Evolutionary conservation across 1,284 basidiomycete species (phyloP).

Genomic region (Phaffia rhodozyma): DNA sequence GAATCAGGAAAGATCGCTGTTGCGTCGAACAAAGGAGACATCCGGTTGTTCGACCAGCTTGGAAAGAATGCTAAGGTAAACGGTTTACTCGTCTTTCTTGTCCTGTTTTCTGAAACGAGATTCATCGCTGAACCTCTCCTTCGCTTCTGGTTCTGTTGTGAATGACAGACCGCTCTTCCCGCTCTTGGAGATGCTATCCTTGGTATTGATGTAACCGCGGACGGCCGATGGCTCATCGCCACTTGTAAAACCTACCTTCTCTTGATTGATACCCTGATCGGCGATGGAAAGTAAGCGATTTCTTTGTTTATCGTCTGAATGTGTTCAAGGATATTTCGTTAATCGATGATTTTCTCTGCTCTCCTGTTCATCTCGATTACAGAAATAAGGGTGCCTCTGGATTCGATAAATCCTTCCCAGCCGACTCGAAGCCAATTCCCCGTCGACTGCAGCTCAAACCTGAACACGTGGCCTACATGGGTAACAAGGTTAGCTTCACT

Average conservation of each 20-base stretch:
- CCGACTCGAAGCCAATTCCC: constrained; percentile 82
- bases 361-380: not conserved
- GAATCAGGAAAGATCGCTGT: constrained; percentile 77
- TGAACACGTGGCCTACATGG: constrained; percentile 94
- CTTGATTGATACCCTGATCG: constrained; percentile 90
- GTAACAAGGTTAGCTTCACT: constrained; percentile 72
- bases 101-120: constrained; percentile 72
- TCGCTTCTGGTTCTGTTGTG: constrained; percentile 82
- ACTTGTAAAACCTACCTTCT: constrained; percentile 92
- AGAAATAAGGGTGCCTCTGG: constrained; percentile 74
- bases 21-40: constrained; percentile 92
- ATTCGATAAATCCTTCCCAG: constrained; percentile 93
- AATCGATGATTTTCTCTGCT: not conserved
- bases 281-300: constrained; percentile 47
- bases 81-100: not conserved
- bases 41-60: constrained; percentile 86
- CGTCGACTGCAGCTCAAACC: constrained; percentile 75
- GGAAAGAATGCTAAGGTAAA: constrained; percentile 86
- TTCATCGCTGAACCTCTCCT: constrained; percentile 89
- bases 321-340: not conserved
- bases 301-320: not conserved
- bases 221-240: constrained; percentile 90
- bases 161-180: constrained; percentile 66
- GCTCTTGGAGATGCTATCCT: constrained; percentile 90
- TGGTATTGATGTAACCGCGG: constrained; percentile 86